Evolutionary conservation across 306 rosid species (phyloP).

Genomic region (Myrica gale): DNA sequence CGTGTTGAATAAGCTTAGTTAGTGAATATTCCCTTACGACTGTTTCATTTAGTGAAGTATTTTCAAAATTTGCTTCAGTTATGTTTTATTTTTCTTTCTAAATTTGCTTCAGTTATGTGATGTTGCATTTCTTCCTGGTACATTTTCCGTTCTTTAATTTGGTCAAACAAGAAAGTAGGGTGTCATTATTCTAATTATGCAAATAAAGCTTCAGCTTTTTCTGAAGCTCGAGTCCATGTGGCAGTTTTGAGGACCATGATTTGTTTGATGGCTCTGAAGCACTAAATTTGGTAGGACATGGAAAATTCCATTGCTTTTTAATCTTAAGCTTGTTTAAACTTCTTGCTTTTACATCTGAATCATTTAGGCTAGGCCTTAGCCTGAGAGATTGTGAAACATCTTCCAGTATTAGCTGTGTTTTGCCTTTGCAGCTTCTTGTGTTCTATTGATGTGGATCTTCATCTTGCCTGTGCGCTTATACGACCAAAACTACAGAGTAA

Average conservation of each 20-base stretch:
- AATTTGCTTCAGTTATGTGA: slow-evolving; percentile 15
- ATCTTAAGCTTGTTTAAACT: too few relatives aligned
- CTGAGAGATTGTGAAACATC: too few relatives aligned
- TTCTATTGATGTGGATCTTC: neutral
- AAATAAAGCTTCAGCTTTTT: neutral
- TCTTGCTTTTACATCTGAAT: too few relatives aligned
- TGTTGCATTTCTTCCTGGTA: slow-evolving; percentile 6
- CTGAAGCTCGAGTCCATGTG: neutral
- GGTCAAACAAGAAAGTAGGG: neutral
- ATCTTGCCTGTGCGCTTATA: neutral
- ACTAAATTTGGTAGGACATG: too few relatives aligned
- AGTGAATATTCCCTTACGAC: slow-evolving; percentile 3
- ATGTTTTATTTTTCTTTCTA: neutral
- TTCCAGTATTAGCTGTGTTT: too few relatives aligned
- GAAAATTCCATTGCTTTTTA: too few relatives aligned
- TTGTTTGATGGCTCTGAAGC: too few relatives aligned
- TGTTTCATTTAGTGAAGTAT: slow-evolving; percentile 18
- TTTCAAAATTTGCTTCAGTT: slow-evolving; percentile 11
- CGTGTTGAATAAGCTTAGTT: slow-evolving; percentile 33
- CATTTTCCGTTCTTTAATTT: neutral
- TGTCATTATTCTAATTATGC: neutral
- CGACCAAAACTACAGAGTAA: neutral
- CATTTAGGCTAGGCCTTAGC: too few relatives aligned
- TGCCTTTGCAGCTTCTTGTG: neutral
- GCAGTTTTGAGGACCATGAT: too few relatives aligned